Percentiles rank a stretch among this genome's conserved stretches.
Conservation (phyloP, 371 early-diverging fungal species). For the Circinella umbellata region DNA sequence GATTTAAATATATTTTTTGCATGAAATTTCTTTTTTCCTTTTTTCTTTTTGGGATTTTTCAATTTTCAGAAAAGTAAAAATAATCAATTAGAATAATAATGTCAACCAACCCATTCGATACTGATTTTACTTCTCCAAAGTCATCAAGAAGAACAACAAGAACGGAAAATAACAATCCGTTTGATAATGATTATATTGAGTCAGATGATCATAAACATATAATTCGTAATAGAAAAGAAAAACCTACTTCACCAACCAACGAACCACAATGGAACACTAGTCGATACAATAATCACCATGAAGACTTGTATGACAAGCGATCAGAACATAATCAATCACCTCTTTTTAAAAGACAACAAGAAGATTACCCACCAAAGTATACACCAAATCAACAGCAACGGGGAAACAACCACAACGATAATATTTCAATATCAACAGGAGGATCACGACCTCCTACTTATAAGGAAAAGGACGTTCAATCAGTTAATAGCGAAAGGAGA, state of each 20-base stretch:
- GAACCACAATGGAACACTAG: not conserved
- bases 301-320: not conserved
- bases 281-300: not conserved
- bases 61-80: not conserved
- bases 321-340: not conserved
- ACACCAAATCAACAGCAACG: not conserved
- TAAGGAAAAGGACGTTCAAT: not conserved
- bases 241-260: not conserved
- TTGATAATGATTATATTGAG: not conserved
- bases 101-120: not conserved
- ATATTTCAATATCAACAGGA: too few relatives aligned
- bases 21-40: slow-evolving; percentile 1
- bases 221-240: not conserved
- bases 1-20: not conserved
- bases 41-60: not conserved
- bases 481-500: not conserved
- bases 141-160: too few relatives aligned
- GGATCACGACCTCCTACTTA: not conserved
- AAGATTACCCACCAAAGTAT: not conserved
- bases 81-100: too few relatives aligned
- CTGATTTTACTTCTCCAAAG: not conserved
- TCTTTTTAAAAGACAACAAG: not conserved
- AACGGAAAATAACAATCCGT: not conserved
- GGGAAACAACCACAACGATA: not conserved
- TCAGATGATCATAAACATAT: not conserved